These are phyloP conservation scores for Nakazawaea wyomingensis DNA, from an alignment of 805 yeast species.

Conservation along the genomic window DNA sequence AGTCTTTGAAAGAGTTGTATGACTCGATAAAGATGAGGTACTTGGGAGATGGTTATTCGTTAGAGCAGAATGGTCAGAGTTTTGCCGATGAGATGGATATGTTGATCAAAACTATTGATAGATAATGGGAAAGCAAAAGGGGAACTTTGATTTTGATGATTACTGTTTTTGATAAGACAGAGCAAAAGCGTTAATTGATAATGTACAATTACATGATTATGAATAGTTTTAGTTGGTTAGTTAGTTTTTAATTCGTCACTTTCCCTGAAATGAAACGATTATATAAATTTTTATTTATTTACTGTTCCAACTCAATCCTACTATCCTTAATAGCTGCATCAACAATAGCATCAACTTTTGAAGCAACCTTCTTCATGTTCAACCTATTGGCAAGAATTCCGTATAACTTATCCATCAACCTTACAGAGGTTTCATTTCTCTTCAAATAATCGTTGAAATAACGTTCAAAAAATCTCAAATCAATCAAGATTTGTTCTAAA, in stretches of 20 bases:
- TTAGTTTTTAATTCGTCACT: no score
- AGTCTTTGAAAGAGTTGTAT: conserved; percentile 1
- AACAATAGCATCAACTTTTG: conserved; percentile 2
- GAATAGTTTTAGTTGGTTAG: no score
- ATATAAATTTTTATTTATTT: no score
- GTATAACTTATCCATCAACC: conserved; percentile 6
- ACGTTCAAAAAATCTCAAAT: conserved; percentile 10
- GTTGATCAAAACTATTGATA: conserved; percentile 3
- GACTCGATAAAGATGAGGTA: conserved; percentile 8
- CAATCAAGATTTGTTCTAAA: conserved; percentile 4
- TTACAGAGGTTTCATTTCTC: neutral
- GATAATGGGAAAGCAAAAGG: neutral
- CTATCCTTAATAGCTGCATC: conserved; percentile 1
- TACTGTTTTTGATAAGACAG: no score
- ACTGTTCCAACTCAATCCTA: conserved; percentile 4
- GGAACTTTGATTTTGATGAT: no score
- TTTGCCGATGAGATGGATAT: conserved; percentile 6
- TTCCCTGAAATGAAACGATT: no score
- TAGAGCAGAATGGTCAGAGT: conserved; percentile 1
- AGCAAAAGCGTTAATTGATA: no score
- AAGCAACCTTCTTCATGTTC: neutral
- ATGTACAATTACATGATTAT: no score
- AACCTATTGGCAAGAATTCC: conserved; percentile 5
- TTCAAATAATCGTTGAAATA: conserved; percentile 4
- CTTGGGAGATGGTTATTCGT: neutral